Evolutionary conservation across 306 rosid species (phyloP), one percentile per base, ranked within the genome.

Genomic region (Glycyrrhiza uralensis): DNA sequence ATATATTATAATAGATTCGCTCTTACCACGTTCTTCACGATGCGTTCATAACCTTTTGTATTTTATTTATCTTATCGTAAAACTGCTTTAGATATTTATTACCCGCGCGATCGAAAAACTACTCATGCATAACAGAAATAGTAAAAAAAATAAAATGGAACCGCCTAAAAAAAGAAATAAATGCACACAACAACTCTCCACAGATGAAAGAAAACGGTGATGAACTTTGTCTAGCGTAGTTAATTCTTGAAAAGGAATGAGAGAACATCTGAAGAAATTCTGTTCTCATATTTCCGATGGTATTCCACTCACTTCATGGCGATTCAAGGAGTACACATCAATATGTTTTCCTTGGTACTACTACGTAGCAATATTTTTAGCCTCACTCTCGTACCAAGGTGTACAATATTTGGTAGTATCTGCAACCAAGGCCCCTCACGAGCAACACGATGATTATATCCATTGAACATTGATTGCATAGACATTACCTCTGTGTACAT

Each of bases 381-480:
- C 71, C 74, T 79, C 84, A 75, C 41, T 42, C 46, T 22, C 33
- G 46, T 67, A 81, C 71, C 81, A 71, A 75, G 59, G 70, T 24
- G 51, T 62, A 47, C 28, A n/a, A n/a, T n/a, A 50, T 71, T 35
- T 52, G 49, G 79, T 81, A 61, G 7, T 6, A 32, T 55, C 79
- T 19, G 12, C 44, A 39, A 69, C 78, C 80, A 76, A 82, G 70
- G 79, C 24, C 74, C 72, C 77, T 61, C 85, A 71, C 66, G 83
- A 85, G 79, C 78, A 77, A 52, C 85, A 69, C 85, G 76, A 82
- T 80, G 63, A 88, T 85, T 60, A 9, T 64, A 72, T 84, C 77
- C 89, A 82, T 84, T 82, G 87, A 82, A 80, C 86, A 80, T 77
- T 64, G 80, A 75, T 82, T 60, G 35, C 33, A 49, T 50, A 47